Percentiles rank a stretch among this genome's conserved stretches.
Conservation (phyloP, 23 red algal species). For the Agarophyton chilense region DNA sequence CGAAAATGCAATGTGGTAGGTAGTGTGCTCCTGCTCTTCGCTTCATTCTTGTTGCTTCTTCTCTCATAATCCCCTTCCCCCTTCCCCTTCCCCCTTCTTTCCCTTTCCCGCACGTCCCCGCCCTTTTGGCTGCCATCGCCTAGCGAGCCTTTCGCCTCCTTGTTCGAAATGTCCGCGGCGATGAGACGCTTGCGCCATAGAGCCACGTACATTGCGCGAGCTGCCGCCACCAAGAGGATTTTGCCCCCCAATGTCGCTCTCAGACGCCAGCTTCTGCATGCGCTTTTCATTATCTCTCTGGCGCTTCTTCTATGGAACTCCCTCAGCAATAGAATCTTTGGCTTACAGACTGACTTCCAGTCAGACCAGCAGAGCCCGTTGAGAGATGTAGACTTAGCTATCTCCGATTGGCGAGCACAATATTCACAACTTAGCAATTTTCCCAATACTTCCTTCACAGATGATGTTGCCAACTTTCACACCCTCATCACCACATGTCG, state of each 20-base stretch:
- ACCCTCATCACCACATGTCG: slow-evolving; percentile 10
- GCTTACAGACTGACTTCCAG: slow-evolving; percentile 7
- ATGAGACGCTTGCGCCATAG: background rate
- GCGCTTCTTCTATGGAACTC: slow-evolving; percentile 5
- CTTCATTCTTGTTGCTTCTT: background rate
- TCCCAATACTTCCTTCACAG: slow-evolving; percentile 8
- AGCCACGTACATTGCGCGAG: background rate
- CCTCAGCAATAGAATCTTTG: slow-evolving; percentile 9
- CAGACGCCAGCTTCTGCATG: slow-evolving; percentile 6
- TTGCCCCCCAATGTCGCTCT: background rate
- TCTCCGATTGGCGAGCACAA: background rate
- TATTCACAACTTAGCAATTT: background rate
- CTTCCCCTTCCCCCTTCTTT: slow-evolving; percentile 3
- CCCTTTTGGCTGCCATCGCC: background rate
- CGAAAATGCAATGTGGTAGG: no score
- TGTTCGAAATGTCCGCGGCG: slow-evolving; percentile 16
- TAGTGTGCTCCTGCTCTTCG: no score
- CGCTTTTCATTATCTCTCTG: background rate
- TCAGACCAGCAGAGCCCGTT: background rate
- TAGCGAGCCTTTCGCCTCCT: background rate
- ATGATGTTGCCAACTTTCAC: slow-evolving; percentile 1
- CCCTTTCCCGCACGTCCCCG: background rate
- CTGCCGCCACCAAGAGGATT: slow-evolving; percentile 3
- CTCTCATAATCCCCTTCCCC: background rate
- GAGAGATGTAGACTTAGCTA: background rate